These are phyloP conservation scores for Candida piceae DNA, from an alignment of 805 yeast species.

Conservation along the genomic window DNA sequence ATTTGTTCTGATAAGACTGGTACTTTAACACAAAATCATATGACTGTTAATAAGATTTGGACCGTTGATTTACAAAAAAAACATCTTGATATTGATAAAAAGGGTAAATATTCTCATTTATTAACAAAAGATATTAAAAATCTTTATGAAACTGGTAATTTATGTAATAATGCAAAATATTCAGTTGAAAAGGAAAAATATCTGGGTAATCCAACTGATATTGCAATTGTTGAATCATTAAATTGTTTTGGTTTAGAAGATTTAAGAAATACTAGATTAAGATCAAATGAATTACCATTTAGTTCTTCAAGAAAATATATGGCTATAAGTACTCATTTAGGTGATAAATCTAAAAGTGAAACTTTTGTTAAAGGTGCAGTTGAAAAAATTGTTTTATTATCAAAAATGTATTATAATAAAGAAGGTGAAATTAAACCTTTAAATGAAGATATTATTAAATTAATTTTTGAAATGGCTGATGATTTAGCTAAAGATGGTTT, in stretches of 20 bases:
- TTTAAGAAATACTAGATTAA: slow-evolving; percentile 50
- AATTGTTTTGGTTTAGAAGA: slow-evolving; percentile 70
- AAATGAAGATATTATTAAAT: slow-evolving; percentile 41
- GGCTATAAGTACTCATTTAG: slow-evolving; percentile 72
- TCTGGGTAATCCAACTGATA: slow-evolving; percentile 93
- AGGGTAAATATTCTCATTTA: slow-evolving; percentile 36
- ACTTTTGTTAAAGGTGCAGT: slow-evolving; percentile 87
- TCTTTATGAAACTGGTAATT: slow-evolving; percentile 59
- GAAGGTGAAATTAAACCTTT: slow-evolving; percentile 58
- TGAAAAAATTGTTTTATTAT: slow-evolving; percentile 62
- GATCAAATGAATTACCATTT: slow-evolving; percentile 76
- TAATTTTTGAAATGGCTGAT: slow-evolving; percentile 54
- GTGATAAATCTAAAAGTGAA: slow-evolving; percentile 50
- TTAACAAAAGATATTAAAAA: slow-evolving; percentile 51
- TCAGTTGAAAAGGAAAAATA: slow-evolving; percentile 64
- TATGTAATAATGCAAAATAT: slow-evolving; percentile 71
- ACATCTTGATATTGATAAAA: slow-evolving; percentile 39
- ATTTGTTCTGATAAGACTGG: slow-evolving; percentile 92
- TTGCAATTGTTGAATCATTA: slow-evolving; percentile 78
- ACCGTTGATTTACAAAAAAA: slow-evolving; percentile 51
- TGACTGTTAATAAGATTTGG: slow-evolving; percentile 86
- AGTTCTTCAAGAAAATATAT: slow-evolving; percentile 80
- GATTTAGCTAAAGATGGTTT: slow-evolving; percentile 76
- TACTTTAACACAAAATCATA: slow-evolving; percentile 83
- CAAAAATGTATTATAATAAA: slow-evolving; percentile 53